Percentiles rank a stretch among this genome's conserved stretches.
Evolutionary conservation across 192 early-diverging fungal species (phyloP).

Genomic region (Coemansia sp.): DNA sequence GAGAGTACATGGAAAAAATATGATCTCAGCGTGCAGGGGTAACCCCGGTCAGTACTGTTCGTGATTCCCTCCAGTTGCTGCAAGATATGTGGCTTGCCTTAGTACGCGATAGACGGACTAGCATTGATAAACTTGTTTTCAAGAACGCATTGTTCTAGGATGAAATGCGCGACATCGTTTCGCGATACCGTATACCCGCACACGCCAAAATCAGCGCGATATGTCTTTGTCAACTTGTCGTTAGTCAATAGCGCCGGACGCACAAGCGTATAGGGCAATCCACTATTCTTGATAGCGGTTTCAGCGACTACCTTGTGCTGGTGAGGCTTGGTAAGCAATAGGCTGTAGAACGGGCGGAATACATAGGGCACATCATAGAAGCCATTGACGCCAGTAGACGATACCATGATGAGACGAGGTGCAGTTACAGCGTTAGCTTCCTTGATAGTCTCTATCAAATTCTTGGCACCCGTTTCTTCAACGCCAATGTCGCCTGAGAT

Average conservation of each 20-base stretch:
- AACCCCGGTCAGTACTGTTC: neutral
- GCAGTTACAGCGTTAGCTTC: slow-evolving; percentile 21
- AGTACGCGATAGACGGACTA: slow-evolving; percentile 34
- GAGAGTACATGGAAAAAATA: neutral
- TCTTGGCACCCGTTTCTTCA: slow-evolving; percentile 18
- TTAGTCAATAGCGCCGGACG: slow-evolving; percentile 50
- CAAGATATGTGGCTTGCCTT: neutral
- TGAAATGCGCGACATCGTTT: slow-evolving; percentile 55
- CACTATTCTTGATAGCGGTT: slow-evolving; percentile 34
- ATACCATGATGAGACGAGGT: slow-evolving; percentile 47
- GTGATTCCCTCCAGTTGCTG: neutral
- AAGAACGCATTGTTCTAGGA: slow-evolving; percentile 50
- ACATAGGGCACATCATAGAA: slow-evolving; percentile 37
- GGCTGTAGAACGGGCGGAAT: slow-evolving; percentile 25
- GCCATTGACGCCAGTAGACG: slow-evolving; percentile 42
- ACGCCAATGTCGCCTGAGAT: slow-evolving; percentile 28
- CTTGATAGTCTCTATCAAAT: slow-evolving; percentile 29
- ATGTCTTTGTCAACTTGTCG: slow-evolving; percentile 36
- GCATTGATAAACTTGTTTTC: slow-evolving; percentile 34
- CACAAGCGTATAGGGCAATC: slow-evolving; percentile 50
- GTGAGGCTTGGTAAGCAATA: slow-evolving; percentile 27
- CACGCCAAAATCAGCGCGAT: slow-evolving; percentile 28
- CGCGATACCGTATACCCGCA: slow-evolving; percentile 58
- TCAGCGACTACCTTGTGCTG: slow-evolving; percentile 35
- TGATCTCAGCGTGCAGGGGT: slow-evolving; percentile 1